Evolutionary conservation across 208 protist species (phyloP).

Genomic region (Acanthamoeba quina): DNA sequence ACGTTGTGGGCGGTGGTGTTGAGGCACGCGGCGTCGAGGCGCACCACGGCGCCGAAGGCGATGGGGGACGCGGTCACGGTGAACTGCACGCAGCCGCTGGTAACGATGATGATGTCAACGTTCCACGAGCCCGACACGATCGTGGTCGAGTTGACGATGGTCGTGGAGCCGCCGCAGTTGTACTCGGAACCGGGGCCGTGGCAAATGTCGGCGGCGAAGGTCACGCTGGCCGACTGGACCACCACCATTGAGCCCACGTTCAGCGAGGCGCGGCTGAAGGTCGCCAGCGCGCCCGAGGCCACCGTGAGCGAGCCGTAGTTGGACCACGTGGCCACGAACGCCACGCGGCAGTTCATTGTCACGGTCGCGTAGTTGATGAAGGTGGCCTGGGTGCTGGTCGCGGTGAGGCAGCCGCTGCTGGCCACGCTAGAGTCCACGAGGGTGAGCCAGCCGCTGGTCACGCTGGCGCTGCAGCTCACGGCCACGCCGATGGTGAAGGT

Average conservation of each 20-base stretch:
- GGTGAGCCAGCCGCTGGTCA: neutral
- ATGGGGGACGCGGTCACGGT: slow-evolving; percentile 2
- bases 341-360: slow-evolving; percentile 19
- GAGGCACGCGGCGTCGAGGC: slow-evolving; percentile 23
- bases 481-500: slow-evolving; percentile 45
- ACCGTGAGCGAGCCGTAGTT: slow-evolving; percentile 37
- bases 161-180: slow-evolving; percentile 23
- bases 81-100: neutral
- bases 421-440: slow-evolving; percentile 9
- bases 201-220: slow-evolving; percentile 13
- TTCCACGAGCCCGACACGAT: slow-evolving; percentile 48
- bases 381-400: neutral
- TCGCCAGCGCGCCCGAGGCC: neutral
- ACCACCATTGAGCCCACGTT: neutral
- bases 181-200: neutral
- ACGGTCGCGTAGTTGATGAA: slow-evolving; percentile 51
- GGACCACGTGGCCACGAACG: slow-evolving; percentile 24
- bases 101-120: slow-evolving; percentile 29
- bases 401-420: neutral
- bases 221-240: slow-evolving; percentile 23
- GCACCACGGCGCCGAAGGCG: neutral
- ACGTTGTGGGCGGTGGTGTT: slow-evolving; percentile 23
- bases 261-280: neutral
- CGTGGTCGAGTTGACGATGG: slow-evolving; percentile 13
- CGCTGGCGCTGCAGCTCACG: slow-evolving; percentile 51